A percentile compares a stretch with the other conserved stretches of the same genome.
These are phyloP conservation scores for Triadica sebifera DNA, from an alignment of 345 rosid genomes.

Conservation along the genomic window DNA sequence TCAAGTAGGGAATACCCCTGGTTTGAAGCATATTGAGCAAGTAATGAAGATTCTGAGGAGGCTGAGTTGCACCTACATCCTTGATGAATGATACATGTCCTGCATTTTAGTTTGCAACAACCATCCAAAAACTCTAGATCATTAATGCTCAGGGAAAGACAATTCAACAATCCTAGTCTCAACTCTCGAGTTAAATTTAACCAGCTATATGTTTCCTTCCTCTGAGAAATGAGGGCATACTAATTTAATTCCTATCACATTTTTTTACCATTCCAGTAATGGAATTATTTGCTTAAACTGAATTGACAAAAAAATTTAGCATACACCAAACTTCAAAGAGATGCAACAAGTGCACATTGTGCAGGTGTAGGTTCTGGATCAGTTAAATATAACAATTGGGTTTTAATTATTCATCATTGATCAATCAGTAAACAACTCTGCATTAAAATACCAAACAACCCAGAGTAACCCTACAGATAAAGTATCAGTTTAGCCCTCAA, in stretches of 20 bases:
- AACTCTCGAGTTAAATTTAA: too few species aligned
- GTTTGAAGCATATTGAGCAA: slow-evolving; percentile 73
- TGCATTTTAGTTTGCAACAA: slow-evolving; percentile 31
- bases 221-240: too few species aligned
- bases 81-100: slow-evolving; percentile 69
- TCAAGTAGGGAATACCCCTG: slow-evolving; percentile 43
- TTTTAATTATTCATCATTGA: too few species aligned
- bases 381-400: too few species aligned
- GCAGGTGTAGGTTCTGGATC: too few species aligned
- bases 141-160: not conserved
- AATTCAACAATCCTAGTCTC: too few species aligned
- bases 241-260: not conserved
- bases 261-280: too few species aligned
- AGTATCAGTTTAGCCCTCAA: too few species aligned
- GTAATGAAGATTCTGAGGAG: slow-evolving; percentile 61
- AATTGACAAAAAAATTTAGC: not conserved
- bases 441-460: too few species aligned
- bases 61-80: slow-evolving; percentile 66
- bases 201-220: not conserved
- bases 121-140: slow-evolving; percentile 10
- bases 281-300: not conserved
- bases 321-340: not conserved
- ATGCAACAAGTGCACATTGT: too few species aligned
- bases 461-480: too few species aligned
- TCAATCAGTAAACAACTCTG: too few species aligned